These are phyloP conservation scores for Fraxinus cuspidata DNA, from an alignment of 257 asterid species.

Conservation along the genomic window DNA sequence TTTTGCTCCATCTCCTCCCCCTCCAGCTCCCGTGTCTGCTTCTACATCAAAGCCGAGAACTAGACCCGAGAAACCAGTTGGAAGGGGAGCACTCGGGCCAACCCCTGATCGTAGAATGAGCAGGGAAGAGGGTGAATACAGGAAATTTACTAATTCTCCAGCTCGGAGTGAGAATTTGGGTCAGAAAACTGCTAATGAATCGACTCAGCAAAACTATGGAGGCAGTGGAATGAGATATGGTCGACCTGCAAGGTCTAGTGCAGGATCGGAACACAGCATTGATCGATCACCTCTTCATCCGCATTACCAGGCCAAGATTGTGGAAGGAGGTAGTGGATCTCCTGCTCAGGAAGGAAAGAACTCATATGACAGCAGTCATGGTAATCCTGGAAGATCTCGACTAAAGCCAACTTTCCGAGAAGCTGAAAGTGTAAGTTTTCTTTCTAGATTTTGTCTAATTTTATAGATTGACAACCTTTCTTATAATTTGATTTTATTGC, in stretches of 20 bases:
- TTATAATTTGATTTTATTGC: slow-evolving; percentile 14
- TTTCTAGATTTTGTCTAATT: neutral
- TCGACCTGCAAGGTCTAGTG: slow-evolving; percentile 47
- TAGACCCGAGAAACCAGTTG: slow-evolving; percentile 37
- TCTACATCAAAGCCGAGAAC: slow-evolving; percentile 29
- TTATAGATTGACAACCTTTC: neutral
- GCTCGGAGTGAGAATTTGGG: slow-evolving; percentile 38
- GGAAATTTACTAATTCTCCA: slow-evolving; percentile 46
- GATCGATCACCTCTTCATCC: slow-evolving; percentile 80
- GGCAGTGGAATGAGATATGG: slow-evolving; percentile 47
- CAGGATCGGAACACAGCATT: slow-evolving; percentile 63
- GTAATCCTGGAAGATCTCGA: slow-evolving; percentile 53
- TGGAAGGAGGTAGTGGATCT: slow-evolving; percentile 51
- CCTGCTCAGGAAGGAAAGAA: slow-evolving; percentile 68
- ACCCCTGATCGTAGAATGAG: slow-evolving; percentile 35
- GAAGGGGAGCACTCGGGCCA: slow-evolving; percentile 36
- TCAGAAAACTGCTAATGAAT: slow-evolving; percentile 38
- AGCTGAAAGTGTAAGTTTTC: slow-evolving; percentile 67
- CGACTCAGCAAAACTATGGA: slow-evolving; percentile 33
- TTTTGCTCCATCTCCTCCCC: slow-evolving; percentile 28
- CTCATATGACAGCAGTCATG: slow-evolving; percentile 51
- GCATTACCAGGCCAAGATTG: slow-evolving; percentile 45
- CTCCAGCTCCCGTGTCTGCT: slow-evolving; percentile 17
- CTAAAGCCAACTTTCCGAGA: slow-evolving; percentile 41
- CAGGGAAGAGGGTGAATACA: slow-evolving; percentile 46